Evolutionary conservation across 495 filamentous ascomycete species (phyloP).

Genomic region (Lophiostoma macrostomum): DNA sequence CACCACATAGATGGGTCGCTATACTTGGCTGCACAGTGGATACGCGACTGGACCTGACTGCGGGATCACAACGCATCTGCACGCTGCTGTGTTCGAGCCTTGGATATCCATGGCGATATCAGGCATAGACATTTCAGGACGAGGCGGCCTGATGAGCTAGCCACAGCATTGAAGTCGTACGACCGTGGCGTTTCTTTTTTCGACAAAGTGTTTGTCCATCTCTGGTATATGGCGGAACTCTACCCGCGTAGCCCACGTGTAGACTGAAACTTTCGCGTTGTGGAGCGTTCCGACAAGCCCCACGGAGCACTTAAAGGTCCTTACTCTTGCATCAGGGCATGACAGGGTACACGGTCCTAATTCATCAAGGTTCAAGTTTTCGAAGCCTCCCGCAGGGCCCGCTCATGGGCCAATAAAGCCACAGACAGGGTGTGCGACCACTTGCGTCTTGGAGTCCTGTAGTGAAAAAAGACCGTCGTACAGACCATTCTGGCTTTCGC

Average conservation of each 20-base stretch:
- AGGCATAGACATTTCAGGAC: conserved; percentile 4
- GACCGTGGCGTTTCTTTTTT: conserved; percentile 6
- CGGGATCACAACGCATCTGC: conserved; percentile 7
- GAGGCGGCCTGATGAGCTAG: conserved; percentile 8
- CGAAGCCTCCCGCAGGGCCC: conserved; percentile 11
- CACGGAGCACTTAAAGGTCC: conserved; percentile 8
- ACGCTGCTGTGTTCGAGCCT: conserved; percentile 4
- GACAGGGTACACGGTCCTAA: conserved; percentile 9
- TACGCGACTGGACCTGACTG: no score
- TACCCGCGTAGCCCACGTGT: conserved; percentile 22
- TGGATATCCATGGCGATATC: background rate
- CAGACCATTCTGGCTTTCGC: conserved; percentile 1
- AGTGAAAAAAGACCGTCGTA: conserved; percentile 19
- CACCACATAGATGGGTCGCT: conserved; percentile 7
- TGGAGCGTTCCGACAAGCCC: conserved; percentile 4
- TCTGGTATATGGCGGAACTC: background rate
- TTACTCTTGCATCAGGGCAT: conserved; percentile 17
- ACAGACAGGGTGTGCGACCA: conserved; percentile 21
- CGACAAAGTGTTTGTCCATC: conserved; percentile 5
- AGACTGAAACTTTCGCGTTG: conserved; percentile 10
- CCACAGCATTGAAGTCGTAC: conserved; percentile 19
- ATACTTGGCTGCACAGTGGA: no score
- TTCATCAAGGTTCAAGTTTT: conserved; percentile 1
- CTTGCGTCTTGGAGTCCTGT: background rate
- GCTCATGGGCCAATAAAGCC: conserved; percentile 30